Percentiles rank a stretch among this genome's conserved stretches.
phyloP scores from a whole-genome alignment of 139 green algal species.

The Diplosphaera chodatii region DNA sequence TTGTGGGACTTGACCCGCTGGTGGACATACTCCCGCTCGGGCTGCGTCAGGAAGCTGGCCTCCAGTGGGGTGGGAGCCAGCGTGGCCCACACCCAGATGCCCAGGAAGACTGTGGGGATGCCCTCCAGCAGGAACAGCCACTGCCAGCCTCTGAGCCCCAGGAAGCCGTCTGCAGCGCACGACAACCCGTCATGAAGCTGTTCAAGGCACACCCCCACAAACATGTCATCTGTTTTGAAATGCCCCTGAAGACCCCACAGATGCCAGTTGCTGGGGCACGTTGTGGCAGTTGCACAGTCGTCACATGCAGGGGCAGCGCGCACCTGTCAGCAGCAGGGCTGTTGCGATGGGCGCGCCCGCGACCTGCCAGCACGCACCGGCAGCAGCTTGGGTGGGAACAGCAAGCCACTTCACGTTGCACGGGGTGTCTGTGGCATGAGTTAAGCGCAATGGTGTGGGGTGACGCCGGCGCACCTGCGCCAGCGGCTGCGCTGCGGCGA shows the following conservation, averaged over 20 bases:
- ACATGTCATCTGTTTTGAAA: too few species aligned
- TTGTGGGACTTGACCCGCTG: conserved; percentile 2
- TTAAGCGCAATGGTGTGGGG: too few species aligned
- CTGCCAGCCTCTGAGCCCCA: conserved; percentile 20
- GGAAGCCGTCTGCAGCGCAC: neutral
- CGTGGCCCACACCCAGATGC: neutral
- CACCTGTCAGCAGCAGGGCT: neutral
- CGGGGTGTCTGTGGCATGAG: too few species aligned
- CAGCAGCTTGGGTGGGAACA: too few species aligned
- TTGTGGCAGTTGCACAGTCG: too few species aligned
- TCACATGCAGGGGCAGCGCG: too few species aligned
- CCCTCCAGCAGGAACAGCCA: conserved; percentile 28
- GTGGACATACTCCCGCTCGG: conserved; percentile 9
- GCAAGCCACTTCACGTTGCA: too few species aligned
- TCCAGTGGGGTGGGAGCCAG: neutral
- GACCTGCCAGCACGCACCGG: too few species aligned
- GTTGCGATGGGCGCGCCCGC: neutral
- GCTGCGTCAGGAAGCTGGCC: conserved; percentile 8
- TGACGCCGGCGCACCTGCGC: conserved; percentile 8
- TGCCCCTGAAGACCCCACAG: too few species aligned
- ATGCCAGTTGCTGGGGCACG: too few species aligned
- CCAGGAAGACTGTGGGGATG: conserved; percentile 13
- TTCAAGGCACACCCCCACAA: too few species aligned
- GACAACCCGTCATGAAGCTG: too few species aligned
- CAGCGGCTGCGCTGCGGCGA: conserved; percentile 6